Base-by-base conservation (phyloP, 1,139 yeast species). In the Sugiyamaella novakii region DNA sequence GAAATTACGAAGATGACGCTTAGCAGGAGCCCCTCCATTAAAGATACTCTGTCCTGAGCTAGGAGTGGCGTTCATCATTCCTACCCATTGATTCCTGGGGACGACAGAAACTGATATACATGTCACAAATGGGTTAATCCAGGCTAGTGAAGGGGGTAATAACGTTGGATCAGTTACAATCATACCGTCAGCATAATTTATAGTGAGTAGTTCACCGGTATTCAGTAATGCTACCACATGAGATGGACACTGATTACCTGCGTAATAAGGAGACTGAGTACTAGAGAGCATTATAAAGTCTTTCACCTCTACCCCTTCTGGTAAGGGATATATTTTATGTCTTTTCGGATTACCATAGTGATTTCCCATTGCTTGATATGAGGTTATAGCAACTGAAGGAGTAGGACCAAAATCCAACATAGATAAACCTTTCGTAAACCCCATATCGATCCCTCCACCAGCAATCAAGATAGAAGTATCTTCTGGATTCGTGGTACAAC, bases 401-500 rank as follows among this genome's bases (percentile, higher is more conserved):
- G 96, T 87, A 21, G 76, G 74, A 1, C 97, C 97, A 60, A 87
- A 85, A 56, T 88, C 88, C 53, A 91, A 70, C 49, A 84, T 72
- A 5, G 82, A 77, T 7, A 91, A 60, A 25, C 80, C 79, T 55
- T 79, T 81, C 28, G 71, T 66, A 0, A 82, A 81, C 7, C 74
- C 72, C 6, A 63, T 63, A 18, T 67, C 66, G 1, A 75, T 58
- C 57, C 79, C 83, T 17, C 89, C 92, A 10, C 95, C 95, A 18
- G 83, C 78, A 3, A 91, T 72, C 18, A 91, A 62, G 18, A 89
- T 65, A 2, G 86, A 79, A 0, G 98, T 88, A 41, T 79, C 76
- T 60, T 89, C 96, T 0, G 96, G 91, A 59, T 87, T 85, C 7
- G 74, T 71, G n/a, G 80, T 83, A 61, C 95, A 84, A 2, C 85